phyloP scores from a whole-genome alignment of 2,329 filamentous ascomycete species.

The Sodiomyces alkalinus region DNA sequence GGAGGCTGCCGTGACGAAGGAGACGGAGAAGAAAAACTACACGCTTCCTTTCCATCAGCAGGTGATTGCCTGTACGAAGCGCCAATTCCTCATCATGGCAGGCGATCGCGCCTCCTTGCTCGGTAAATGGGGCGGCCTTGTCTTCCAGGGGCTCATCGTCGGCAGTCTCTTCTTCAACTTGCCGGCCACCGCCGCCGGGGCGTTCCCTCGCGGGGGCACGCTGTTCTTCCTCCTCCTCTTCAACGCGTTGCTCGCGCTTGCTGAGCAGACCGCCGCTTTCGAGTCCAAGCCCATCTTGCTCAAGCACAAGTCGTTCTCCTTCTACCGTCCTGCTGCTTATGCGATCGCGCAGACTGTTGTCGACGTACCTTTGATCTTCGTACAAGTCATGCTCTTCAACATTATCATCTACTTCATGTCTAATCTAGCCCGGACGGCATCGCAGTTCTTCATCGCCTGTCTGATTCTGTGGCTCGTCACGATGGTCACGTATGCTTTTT shows the following conservation, averaged over 20 bases:
- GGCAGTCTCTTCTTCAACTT: conserved; percentile 16
- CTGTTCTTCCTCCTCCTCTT: conserved; percentile 49
- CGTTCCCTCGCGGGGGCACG: conserved; percentile 44
- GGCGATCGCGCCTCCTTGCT: conserved; percentile 17
- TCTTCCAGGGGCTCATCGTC: conserved; percentile 19
- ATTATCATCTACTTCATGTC: conserved; percentile 47
- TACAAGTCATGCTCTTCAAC: conserved; percentile 43
- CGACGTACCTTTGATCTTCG: conserved; percentile 38
- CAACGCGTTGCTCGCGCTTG: conserved; percentile 45
- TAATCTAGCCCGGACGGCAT: conserved; percentile 36
- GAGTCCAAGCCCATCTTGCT: conserved; percentile 47
- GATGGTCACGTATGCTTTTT: conserved; percentile 38
- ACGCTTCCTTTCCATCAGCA: conserved; percentile 34
- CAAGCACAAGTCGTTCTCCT: conserved; percentile 57
- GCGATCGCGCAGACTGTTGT: conserved; percentile 21
- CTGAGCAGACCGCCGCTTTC: conserved; percentile 46
- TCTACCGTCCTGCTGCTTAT: conserved; percentile 47
- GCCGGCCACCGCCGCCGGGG: conserved; percentile 24
- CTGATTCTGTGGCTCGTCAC: conserved; percentile 38
- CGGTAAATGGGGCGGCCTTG: conserved; percentile 18
- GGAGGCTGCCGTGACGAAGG: conserved; percentile 17
- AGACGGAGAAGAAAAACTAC: conserved; percentile 32
- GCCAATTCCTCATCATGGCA: conserved; percentile 18
- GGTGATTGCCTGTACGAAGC: conserved; percentile 27
- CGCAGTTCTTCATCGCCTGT: conserved; percentile 46